These are phyloP conservation scores for Linnemannia schmuckeri DNA, from an alignment of 192 early-diverging fungal genomes.

Conservation along the genomic window DNA sequence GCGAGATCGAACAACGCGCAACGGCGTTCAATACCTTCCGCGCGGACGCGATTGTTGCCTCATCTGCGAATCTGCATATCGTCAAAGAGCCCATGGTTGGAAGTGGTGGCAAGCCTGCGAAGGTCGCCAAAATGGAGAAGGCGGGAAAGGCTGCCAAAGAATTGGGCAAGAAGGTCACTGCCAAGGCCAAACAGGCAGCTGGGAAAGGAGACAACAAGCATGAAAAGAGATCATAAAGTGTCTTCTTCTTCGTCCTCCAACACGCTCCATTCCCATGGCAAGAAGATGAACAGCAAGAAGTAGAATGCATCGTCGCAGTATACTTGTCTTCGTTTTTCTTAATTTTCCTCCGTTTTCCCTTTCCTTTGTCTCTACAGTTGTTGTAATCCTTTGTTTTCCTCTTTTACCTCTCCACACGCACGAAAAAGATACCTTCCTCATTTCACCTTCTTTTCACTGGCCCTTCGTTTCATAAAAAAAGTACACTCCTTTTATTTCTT, in stretches of 20 bases:
- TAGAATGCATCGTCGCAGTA: not conserved
- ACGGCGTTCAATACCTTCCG: slow-evolving; percentile 17
- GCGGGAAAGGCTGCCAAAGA: not conserved
- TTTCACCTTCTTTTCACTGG: too few species aligned
- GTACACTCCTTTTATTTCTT: too few species aligned
- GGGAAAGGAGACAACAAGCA: not conserved
- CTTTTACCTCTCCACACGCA: too few species aligned
- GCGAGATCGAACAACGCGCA: slow-evolving; percentile 18
- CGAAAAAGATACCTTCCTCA: too few species aligned
- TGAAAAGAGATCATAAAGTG: not conserved
- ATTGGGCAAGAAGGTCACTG: not conserved
- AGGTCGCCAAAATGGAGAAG: not conserved
- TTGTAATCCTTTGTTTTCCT: not conserved
- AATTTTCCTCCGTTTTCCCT: not conserved
- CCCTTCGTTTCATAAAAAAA: too few species aligned
- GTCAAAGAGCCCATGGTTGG: not conserved
- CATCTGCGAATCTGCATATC: not conserved
- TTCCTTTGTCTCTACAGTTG: not conserved
- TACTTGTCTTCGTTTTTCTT: not conserved
- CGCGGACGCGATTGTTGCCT: slow-evolving; percentile 1
- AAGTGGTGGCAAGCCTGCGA: too few species aligned
- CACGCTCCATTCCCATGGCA: not conserved
- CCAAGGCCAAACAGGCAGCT: not conserved
- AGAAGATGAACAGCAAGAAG: not conserved
- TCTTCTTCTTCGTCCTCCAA: too few species aligned